Evolutionary conservation across 208 protist species (phyloP).

Genomic region (Acanthamoeba polyphaga): DNA sequence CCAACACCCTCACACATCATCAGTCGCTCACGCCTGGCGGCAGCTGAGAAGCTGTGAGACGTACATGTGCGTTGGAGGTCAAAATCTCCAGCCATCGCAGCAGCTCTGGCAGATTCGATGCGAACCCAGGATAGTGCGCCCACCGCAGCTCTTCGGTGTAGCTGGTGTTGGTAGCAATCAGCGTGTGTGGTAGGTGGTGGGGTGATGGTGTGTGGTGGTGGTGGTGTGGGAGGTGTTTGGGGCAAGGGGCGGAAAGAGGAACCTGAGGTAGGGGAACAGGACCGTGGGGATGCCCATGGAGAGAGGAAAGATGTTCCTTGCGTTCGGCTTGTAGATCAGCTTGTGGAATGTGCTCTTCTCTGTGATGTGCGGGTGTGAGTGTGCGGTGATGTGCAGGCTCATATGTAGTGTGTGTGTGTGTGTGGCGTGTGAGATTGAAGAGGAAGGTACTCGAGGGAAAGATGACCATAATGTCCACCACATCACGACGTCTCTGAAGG

Average conservation of each 20-base stretch:
- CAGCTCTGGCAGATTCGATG: background rate
- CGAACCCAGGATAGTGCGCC: background rate
- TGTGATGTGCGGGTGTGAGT: background rate
- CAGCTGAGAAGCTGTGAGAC: too few species aligned
- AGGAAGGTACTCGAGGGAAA: background rate
- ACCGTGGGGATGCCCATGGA: constrained; percentile 23
- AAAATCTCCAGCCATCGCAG: background rate
- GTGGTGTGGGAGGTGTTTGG: background rate
- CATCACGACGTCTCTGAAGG: background rate
- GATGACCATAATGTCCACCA: constrained; percentile 2
- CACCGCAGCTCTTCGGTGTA: background rate
- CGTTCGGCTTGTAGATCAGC: constrained; percentile 42
- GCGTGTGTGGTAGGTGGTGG: too few species aligned
- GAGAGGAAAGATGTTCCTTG: background rate
- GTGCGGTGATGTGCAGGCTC: too few species aligned
- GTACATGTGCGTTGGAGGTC: background rate
- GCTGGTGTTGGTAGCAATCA: too few species aligned
- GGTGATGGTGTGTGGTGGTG: background rate
- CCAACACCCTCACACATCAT: background rate
- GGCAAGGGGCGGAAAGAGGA: too few species aligned
- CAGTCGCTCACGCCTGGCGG: background rate
- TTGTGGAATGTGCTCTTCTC: background rate
- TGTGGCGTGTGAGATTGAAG: too few species aligned
- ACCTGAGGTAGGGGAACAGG: background rate
- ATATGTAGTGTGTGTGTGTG: background rate